Conservation (phyloP, 2,329 filamentous ascomycete genomes). For the Penicillium crustosum region DNA sequence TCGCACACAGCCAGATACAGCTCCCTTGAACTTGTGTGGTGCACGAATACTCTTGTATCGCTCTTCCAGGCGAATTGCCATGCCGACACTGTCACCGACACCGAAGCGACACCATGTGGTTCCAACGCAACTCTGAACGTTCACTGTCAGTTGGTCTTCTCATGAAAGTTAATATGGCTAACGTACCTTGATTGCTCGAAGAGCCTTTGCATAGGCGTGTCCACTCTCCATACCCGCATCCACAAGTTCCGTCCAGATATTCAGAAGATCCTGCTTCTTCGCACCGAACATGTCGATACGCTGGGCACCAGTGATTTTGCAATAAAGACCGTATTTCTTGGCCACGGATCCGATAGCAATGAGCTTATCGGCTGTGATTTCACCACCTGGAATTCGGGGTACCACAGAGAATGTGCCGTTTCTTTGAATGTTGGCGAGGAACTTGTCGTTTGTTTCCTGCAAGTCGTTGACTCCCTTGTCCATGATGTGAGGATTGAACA, state of each 20-base stretch:
- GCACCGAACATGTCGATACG: slow-evolving; percentile 93
- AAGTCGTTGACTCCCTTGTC: slow-evolving; percentile 68
- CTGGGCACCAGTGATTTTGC: slow-evolving; percentile 89
- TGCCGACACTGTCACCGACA: slow-evolving; percentile 84
- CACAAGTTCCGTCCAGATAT: slow-evolving; percentile 78
- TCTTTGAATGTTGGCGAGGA: slow-evolving; percentile 84
- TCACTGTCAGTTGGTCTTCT: slow-evolving; percentile 1
- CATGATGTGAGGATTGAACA: slow-evolving; percentile 84
- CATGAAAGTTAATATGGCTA: background rate
- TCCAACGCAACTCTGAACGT: slow-evolving; percentile 72
- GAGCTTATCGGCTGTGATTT: slow-evolving; percentile 84
- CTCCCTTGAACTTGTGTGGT: slow-evolving; percentile 89
- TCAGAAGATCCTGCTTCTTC: slow-evolving; percentile 77
- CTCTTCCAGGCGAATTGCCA: slow-evolving; percentile 84
- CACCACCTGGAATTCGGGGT: slow-evolving; percentile 77
- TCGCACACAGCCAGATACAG: slow-evolving; percentile 85
- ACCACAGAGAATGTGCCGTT: slow-evolving; percentile 90
- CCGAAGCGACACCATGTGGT: slow-evolving; percentile 90
- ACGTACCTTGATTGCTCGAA: slow-evolving; percentile 73
- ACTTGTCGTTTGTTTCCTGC: slow-evolving; percentile 89
- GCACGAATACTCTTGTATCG: slow-evolving; percentile 87
- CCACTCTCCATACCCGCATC: slow-evolving; percentile 87
- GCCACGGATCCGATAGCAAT: slow-evolving; percentile 81
- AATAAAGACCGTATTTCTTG: slow-evolving; percentile 80
- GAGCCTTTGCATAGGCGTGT: slow-evolving; percentile 85